phyloP scores from a whole-genome alignment of 1,139 yeast genomes.

The Suhomyces anneliseae region DNA sequence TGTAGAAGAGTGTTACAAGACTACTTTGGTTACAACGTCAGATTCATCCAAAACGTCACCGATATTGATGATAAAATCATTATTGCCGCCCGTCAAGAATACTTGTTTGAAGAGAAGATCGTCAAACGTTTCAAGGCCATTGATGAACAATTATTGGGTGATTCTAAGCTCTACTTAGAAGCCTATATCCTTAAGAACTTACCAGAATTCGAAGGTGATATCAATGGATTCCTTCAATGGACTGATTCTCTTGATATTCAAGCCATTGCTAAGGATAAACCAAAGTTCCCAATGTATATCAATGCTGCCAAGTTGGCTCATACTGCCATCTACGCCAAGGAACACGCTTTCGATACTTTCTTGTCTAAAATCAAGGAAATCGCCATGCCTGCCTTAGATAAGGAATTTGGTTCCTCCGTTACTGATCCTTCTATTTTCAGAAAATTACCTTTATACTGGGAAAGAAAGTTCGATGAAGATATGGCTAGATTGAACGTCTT shows the following conservation, averaged over 20 bases:
- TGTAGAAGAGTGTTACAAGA: constrained; percentile 84
- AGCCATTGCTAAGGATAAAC: constrained; percentile 54
- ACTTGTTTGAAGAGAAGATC: constrained; percentile 65
- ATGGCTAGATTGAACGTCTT: constrained; percentile 83
- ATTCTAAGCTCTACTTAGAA: constrained; percentile 45
- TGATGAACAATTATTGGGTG: constrained; percentile 35
- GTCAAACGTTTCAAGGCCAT: constrained; percentile 30
- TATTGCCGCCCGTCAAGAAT: constrained; percentile 87
- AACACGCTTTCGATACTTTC: constrained; percentile 34
- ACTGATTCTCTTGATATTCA: constrained; percentile 45
- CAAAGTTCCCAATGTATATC: constrained; percentile 84
- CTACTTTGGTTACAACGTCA: constrained; percentile 85
- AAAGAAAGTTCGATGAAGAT: constrained; percentile 75
- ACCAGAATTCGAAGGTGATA: constrained; percentile 38
- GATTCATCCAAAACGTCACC: constrained; percentile 92
- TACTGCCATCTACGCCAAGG: constrained; percentile 31
- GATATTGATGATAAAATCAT: constrained; percentile 97
- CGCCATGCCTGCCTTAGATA: constrained; percentile 71
- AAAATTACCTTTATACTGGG: constrained; percentile 88
- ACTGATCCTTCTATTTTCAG: constrained; percentile 84
- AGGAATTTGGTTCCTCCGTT: constrained; percentile 68
- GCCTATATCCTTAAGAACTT: constrained; percentile 59
- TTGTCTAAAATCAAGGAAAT: constrained; percentile 63
- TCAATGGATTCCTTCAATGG: constrained; percentile 54
- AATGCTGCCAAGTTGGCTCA: constrained; percentile 63